Evolutionary conservation across 2,329 filamentous ascomycete species (phyloP).

Genomic region (Spiromastix sp.): DNA sequence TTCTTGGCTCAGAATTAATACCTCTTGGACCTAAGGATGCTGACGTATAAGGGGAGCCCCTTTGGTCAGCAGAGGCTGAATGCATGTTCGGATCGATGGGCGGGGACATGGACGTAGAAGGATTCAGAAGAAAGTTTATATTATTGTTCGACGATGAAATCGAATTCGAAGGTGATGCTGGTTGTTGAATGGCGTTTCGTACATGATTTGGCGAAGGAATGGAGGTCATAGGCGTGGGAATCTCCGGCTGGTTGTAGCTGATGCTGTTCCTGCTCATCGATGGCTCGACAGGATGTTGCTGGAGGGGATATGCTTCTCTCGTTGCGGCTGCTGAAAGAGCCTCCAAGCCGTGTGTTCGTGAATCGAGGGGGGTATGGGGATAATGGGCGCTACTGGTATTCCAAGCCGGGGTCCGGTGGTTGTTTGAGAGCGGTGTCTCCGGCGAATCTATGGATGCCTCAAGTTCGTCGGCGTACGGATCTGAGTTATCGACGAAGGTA

Average conservation of each 20-base stretch:
- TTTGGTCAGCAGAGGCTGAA: slow-evolving; percentile 16
- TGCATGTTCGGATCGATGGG: slow-evolving; percentile 34
- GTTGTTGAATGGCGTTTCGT: slow-evolving; percentile 22
- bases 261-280: slow-evolving; percentile 14
- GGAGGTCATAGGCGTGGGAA: slow-evolving; percentile 15
- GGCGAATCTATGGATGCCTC: slow-evolving; percentile 25
- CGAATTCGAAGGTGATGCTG: slow-evolving; percentile 34
- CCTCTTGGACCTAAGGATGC: slow-evolving; percentile 15
- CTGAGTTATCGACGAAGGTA: slow-evolving; percentile 51
- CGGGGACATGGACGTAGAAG: slow-evolving; percentile 32
- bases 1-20: slow-evolving; percentile 14
- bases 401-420: slow-evolving; percentile 23
- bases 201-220: slow-evolving; percentile 25
- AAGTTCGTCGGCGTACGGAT: slow-evolving; percentile 48
- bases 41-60: slow-evolving; percentile 21
- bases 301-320: slow-evolving; percentile 24
- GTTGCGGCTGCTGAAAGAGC: slow-evolving; percentile 44
- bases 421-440: slow-evolving; percentile 18
- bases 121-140: slow-evolving; percentile 48
- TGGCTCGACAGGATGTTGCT: slow-evolving; percentile 14
- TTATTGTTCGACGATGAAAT: slow-evolving; percentile 36
- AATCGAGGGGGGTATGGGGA: slow-evolving; percentile 18
- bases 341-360: slow-evolving; percentile 42
- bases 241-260: slow-evolving; percentile 13
- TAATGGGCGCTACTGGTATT: slow-evolving; percentile 14